Conservation (phyloP, 768 basidiomycete species). For the Gloeopeniophorella convolvens region DNA sequence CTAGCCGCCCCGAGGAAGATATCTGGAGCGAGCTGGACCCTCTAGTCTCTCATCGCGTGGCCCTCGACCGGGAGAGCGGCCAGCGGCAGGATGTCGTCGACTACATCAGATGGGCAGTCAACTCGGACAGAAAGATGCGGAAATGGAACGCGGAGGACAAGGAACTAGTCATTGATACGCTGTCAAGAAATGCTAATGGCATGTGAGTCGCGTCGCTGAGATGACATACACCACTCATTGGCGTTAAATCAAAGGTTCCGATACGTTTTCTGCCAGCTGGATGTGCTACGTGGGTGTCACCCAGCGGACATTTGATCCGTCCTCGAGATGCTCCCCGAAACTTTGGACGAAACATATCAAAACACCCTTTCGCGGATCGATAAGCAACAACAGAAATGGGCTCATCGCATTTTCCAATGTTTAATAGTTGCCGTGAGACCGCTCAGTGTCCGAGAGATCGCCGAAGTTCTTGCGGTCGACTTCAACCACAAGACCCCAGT, state of each 20-base stretch:
- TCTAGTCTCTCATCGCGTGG: too few species aligned
- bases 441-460: neutral
- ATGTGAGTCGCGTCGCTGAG: neutral
- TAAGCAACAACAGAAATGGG: neutral
- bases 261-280: neutral
- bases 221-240: neutral
- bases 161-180: too few species aligned
- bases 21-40: too few species aligned
- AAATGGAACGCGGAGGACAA: too few species aligned
- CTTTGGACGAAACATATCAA: neutral
- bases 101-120: too few species aligned
- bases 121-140: too few species aligned
- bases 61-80: too few species aligned
- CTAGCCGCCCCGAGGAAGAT: neutral
- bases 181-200: too few species aligned
- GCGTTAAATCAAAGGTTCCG: neutral
- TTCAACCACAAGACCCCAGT: neutral
- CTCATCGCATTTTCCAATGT: conserved; percentile 1
- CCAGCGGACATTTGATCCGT: neutral
- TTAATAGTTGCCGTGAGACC: neutral
- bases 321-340: neutral
- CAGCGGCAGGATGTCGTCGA: neutral
- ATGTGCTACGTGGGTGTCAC: neutral
- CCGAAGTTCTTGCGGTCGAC: neutral
- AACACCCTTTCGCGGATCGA: neutral